Percentiles rank a stretch among this genome's conserved stretches.
Evolutionary conservation across 768 basidiomycete genomes (phyloP).

Genomic region (Agaricus blazei): DNA sequence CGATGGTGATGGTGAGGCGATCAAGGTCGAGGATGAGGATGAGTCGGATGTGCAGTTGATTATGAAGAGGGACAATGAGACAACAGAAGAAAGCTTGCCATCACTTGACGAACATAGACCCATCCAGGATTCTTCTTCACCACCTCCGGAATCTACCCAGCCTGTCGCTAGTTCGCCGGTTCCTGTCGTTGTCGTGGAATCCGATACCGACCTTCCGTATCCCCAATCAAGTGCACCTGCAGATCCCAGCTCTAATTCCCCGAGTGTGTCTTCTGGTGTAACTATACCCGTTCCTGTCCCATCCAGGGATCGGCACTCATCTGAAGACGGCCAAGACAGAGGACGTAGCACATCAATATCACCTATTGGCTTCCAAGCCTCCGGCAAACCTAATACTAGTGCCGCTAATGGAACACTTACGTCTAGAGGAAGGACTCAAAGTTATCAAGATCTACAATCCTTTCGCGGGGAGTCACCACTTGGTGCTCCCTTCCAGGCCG

Average conservation of each 20-base stretch:
- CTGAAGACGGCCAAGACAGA: not conserved
- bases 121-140: not conserved
- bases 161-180: slow-evolving; percentile 6
- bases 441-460: slow-evolving; percentile 5
- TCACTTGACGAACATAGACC: not conserved
- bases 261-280: not conserved
- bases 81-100: slow-evolving; percentile 6
- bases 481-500: not conserved
- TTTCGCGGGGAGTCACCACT: not conserved
- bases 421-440: slow-evolving; percentile 4
- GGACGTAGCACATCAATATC: slow-evolving; percentile 5
- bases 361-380: not conserved
- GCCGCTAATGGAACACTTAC: not conserved
- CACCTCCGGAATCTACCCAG: slow-evolving; percentile 2
- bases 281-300: not conserved
- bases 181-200: slow-evolving; percentile 4
- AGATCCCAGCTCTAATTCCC: not conserved
- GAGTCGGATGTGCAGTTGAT: slow-evolving; percentile 5
- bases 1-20: slow-evolving; percentile 16
- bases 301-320: not conserved
- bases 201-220: not conserved
- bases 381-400: not conserved
- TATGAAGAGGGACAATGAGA: slow-evolving; percentile 13
- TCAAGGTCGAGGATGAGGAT: slow-evolving; percentile 18
- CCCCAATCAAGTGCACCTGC: not conserved